Conservation (phyloP, 2,329 filamentous ascomycete species). For the Talaromyces atroroseus region DNA sequence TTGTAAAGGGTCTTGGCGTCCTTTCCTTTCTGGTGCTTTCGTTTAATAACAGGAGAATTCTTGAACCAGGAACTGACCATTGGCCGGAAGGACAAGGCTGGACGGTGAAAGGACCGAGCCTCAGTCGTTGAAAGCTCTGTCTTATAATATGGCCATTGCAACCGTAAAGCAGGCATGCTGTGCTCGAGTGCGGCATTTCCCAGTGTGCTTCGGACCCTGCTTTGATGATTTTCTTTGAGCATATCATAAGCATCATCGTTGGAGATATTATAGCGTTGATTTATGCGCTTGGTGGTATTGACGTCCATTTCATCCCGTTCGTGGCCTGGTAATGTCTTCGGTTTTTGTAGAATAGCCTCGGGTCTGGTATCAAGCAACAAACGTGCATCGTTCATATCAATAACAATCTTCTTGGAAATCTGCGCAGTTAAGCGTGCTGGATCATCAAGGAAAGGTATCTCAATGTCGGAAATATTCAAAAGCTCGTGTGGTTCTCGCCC, state of each 20-base stretch:
- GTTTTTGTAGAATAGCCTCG: constrained; percentile 54
- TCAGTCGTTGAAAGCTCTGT: constrained; percentile 69
- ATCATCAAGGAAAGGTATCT: constrained; percentile 70
- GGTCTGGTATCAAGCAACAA: constrained; percentile 74
- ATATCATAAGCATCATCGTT: constrained; percentile 95
- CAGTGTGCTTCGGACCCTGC: constrained; percentile 88
- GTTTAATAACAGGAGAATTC: constrained; percentile 67
- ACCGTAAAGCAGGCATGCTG: constrained; percentile 80
- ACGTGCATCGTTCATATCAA: constrained; percentile 84
- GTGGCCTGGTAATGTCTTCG: constrained; percentile 31
- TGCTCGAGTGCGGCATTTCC: constrained; percentile 92
- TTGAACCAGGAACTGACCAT: constrained; percentile 68
- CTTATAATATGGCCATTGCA: constrained; percentile 95
- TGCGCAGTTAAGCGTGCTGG: constrained; percentile 68
- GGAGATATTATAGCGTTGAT: constrained; percentile 85
- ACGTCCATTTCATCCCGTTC: constrained; percentile 58
- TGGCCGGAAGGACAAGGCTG: constrained; percentile 66
- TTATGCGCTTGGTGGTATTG: constrained; percentile 66
- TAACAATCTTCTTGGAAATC: constrained; percentile 69
- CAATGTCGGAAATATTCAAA: constrained; percentile 52
- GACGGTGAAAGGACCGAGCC: constrained; percentile 78
- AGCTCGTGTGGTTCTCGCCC: constrained; percentile 41
- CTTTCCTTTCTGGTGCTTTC: constrained; percentile 76
- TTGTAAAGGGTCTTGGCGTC: constrained; percentile 72
- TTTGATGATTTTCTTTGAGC: constrained; percentile 93